A percentile compares a stretch with the other conserved stretches of the same genome.
phyloP scores from a whole-genome alignment of 2,329 filamentous ascomycete species.

The Ophiostoma ips region DNA sequence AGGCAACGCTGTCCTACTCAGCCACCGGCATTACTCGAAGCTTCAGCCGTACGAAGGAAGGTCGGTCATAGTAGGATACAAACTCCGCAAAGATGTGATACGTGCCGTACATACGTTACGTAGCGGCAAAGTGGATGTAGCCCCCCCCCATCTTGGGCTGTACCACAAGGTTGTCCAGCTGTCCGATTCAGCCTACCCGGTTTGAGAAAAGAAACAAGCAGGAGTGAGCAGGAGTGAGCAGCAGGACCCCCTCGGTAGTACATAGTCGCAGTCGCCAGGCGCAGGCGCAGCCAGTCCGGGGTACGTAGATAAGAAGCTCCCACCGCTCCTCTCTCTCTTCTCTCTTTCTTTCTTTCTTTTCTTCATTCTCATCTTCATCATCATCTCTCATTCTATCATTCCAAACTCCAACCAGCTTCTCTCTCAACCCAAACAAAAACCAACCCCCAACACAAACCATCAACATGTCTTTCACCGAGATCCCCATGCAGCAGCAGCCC shows the following conservation, averaged over 20 bases:
- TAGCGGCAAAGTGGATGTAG: too few relatives aligned
- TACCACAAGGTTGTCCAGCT: too few relatives aligned
- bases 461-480: slow-evolving; percentile 20
- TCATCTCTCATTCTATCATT: neutral
- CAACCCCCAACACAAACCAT: slow-evolving; percentile 5
- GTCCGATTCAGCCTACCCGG: neutral
- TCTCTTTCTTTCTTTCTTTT: neutral
- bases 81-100: too few relatives aligned
- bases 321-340: neutral
- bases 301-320: slow-evolving; percentile 7
- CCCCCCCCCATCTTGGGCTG: too few relatives aligned
- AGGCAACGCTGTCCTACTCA: too few relatives aligned
- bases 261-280: neutral
- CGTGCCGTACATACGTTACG: too few relatives aligned
- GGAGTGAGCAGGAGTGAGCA: neutral
- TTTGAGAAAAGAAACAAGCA: too few relatives aligned
- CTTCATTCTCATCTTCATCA: neutral
- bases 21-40: too few relatives aligned
- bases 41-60: too few relatives aligned
- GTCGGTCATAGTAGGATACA: too few relatives aligned
- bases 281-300: neutral
- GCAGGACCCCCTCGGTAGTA: neutral
- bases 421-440: neutral
- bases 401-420: neutral
- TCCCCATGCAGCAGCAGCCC: slow-evolving; percentile 19